These are phyloP conservation scores for Hymenoscyphus linearis DNA, from an alignment of 2,329 filamentous ascomycete species.

Conservation along the genomic window DNA sequence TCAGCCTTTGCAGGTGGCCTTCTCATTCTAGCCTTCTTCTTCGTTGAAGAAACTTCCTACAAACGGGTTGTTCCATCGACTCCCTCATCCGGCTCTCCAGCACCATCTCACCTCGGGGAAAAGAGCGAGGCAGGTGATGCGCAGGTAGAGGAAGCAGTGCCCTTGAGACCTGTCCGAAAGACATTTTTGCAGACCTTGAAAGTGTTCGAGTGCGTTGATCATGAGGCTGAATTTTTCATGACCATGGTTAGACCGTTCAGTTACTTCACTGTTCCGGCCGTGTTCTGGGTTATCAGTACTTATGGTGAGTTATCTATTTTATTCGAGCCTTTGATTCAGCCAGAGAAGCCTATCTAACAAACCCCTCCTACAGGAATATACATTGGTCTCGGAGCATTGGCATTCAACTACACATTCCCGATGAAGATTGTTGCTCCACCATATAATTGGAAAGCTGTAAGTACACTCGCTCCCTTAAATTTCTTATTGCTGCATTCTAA, in stretches of 20 bases:
- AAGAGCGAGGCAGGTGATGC: constrained; percentile 16
- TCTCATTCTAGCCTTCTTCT: constrained; percentile 45
- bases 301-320: constrained; percentile 33
- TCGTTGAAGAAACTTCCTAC: constrained; percentile 57
- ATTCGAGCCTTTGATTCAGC: not conserved
- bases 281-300: constrained; percentile 46
- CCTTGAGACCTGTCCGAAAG: constrained; percentile 34
- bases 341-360: not conserved
- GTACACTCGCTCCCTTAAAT: constrained; percentile 5
- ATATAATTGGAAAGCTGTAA: constrained; percentile 41
- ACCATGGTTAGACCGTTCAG: constrained; percentile 42
- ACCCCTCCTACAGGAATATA: constrained; percentile 34
- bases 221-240: constrained; percentile 39
- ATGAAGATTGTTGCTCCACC: constrained; percentile 40
- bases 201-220: constrained; percentile 39
- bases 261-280: constrained; percentile 43
- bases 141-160: constrained; percentile 26
- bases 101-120: constrained; percentile 7
- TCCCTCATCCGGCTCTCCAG: constrained; percentile 9
- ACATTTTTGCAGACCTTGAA: constrained; percentile 39
- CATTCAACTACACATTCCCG: constrained; percentile 47
- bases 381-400: constrained; percentile 43
- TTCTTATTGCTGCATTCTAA: not conserved
- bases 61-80: constrained; percentile 30
- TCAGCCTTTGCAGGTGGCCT: constrained; percentile 43